Conservation (phyloP, 345 rosid genomes). For the Citrus inodora region DNA sequence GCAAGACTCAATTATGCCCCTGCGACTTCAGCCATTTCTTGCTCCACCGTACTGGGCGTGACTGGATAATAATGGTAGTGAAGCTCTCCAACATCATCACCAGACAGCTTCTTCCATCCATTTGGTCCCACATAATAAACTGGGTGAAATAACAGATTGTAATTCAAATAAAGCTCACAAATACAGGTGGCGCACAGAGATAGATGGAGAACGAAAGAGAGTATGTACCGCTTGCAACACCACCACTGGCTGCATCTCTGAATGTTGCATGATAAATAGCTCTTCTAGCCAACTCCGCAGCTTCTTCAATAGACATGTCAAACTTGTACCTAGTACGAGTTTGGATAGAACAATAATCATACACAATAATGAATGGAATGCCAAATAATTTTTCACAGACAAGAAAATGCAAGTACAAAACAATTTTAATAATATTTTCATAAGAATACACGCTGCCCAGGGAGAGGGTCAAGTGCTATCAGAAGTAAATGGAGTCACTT, state of each 20-base stretch:
- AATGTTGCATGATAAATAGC: conserved; percentile 98
- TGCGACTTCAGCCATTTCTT: conserved; percentile 80
- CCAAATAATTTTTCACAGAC: background rate
- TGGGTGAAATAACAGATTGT: conserved; percentile 25
- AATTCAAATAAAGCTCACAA: background rate
- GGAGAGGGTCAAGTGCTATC: background rate
- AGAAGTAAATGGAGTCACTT: background rate
- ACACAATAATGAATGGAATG: background rate
- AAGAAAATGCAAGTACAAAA: background rate
- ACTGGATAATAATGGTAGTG: conserved; percentile 84
- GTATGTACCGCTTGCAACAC: conserved; percentile 89
- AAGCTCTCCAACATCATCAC: conserved; percentile 96
- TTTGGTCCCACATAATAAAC: conserved; percentile 91
- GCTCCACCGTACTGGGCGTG: conserved; percentile 55
- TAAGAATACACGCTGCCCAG: background rate
- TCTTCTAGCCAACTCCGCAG: conserved; percentile 92
- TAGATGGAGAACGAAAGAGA: conserved; percentile 15
- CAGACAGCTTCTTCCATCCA: conserved; percentile 96
- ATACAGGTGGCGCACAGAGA: background rate
- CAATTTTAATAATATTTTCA: background rate
- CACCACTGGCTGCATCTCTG: conserved; percentile 99
- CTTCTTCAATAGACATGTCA: conserved; percentile 90
- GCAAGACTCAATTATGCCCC: conserved; percentile 21
- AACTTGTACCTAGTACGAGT: conserved; percentile 54
- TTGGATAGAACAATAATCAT: background rate